phyloP scores from a whole-genome alignment of 2,329 filamentous ascomycete species.

The Aspergillus tamarii region DNA sequence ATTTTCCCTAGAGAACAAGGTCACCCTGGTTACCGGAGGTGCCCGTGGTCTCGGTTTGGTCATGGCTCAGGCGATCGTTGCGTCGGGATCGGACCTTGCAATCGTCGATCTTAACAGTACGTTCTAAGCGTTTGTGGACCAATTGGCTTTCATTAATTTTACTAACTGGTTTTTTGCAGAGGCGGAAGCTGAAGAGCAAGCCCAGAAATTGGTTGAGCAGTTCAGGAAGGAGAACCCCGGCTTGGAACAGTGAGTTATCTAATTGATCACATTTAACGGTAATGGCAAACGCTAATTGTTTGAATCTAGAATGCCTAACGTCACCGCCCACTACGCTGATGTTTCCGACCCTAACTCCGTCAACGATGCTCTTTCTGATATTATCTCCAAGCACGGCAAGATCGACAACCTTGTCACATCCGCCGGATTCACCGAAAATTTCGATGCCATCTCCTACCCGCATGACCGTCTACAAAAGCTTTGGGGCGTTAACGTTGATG shows the following conservation, averaged over 20 bases:
- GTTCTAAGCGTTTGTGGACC: constrained; percentile 34
- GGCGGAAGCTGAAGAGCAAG: constrained; percentile 81
- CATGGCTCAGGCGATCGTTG: constrained; percentile 89
- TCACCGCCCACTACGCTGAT: constrained; percentile 89
- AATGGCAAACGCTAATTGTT: neutral
- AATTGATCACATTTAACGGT: neutral
- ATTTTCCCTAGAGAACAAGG: constrained; percentile 84
- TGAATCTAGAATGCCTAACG: constrained; percentile 66
- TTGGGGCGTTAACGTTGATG: constrained; percentile 91
- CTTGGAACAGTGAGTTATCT: constrained; percentile 60
- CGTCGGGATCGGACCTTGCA: constrained; percentile 84
- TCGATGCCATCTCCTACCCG: constrained; percentile 86
- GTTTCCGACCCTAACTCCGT: constrained; percentile 82
- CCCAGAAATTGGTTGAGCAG: constrained; percentile 70
- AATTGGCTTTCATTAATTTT: neutral
- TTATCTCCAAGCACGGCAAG: constrained; percentile 72
- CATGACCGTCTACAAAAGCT: constrained; percentile 90
- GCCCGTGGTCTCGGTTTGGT: constrained; percentile 86
- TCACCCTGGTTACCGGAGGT: constrained; percentile 86
- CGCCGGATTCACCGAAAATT: constrained; percentile 97
- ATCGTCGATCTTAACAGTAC: constrained; percentile 92
- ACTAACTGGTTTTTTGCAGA: constrained; percentile 53
- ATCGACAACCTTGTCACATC: constrained; percentile 93
- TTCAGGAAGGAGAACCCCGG: constrained; percentile 81
- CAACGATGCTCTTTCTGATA: constrained; percentile 69